These are phyloP conservation scores for Tolypocladium tropicale DNA, from an alignment of 2,329 filamentous ascomycete species.

Conservation along the genomic window DNA sequence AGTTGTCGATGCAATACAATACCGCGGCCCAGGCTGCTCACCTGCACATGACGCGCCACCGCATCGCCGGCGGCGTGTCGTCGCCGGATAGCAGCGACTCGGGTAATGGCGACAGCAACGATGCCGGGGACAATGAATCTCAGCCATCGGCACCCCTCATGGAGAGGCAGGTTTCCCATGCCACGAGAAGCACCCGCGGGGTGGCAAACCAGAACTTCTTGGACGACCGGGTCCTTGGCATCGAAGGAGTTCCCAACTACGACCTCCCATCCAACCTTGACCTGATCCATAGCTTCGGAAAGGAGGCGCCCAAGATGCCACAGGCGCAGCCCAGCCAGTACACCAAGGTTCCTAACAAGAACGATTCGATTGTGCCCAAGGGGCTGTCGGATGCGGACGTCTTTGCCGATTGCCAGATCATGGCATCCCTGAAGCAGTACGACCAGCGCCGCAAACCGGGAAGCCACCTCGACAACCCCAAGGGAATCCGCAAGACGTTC, in stretches of 20 bases:
- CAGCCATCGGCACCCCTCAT: slow-evolving; percentile 42
- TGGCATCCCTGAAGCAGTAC: slow-evolving; percentile 48
- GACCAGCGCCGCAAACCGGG: slow-evolving; percentile 42
- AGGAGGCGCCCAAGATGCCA: slow-evolving; percentile 39
- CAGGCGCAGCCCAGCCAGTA: slow-evolving; percentile 47
- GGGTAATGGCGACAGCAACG: slow-evolving; percentile 39
- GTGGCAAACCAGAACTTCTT: slow-evolving; percentile 41
- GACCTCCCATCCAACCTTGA: slow-evolving; percentile 49
- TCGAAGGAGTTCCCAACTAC: slow-evolving; percentile 50
- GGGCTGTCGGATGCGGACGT: slow-evolving; percentile 41
- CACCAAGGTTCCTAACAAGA: slow-evolving; percentile 44
- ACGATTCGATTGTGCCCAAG: slow-evolving; percentile 46
- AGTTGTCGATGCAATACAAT: slow-evolving; percentile 56
- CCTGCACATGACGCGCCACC: slow-evolving; percentile 50
- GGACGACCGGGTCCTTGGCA: slow-evolving; percentile 47
- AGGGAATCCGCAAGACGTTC: slow-evolving; percentile 44
- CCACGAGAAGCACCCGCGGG: slow-evolving; percentile 52
- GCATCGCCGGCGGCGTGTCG: slow-evolving; percentile 36
- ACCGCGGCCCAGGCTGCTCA: slow-evolving; percentile 51
- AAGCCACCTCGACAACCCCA: slow-evolving; percentile 43
- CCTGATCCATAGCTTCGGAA: slow-evolving; percentile 42
- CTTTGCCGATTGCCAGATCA: slow-evolving; percentile 44
- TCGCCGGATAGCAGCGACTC: slow-evolving; percentile 45
- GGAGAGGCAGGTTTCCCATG: slow-evolving; percentile 55
- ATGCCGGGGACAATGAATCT: slow-evolving; percentile 37